phyloP scores from a whole-genome alignment of 805 yeast genomes.

The Candida awuae region DNA sequence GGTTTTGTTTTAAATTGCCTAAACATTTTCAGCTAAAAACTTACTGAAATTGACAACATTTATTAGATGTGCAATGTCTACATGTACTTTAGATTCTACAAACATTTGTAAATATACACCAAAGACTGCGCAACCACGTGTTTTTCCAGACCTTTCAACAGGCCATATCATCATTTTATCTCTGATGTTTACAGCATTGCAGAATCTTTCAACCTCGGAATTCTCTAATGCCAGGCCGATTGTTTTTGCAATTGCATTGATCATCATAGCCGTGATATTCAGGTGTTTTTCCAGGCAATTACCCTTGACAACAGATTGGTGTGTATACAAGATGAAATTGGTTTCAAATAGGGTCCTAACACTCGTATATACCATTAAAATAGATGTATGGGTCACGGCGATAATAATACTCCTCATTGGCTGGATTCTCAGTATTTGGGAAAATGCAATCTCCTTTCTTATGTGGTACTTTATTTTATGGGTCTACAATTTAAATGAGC shows the following conservation, averaged over 20 bases:
- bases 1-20: too few relatives aligned
- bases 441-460: constrained; percentile 6
- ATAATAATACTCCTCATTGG: constrained; percentile 4
- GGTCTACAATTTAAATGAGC: constrained; percentile 12
- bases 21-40: too few relatives aligned
- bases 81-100: too few relatives aligned
- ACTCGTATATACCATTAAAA: constrained; percentile 1
- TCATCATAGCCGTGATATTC: neutral
- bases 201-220: constrained; percentile 1
- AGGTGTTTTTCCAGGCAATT: neutral
- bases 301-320: neutral
- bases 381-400: constrained; percentile 11
- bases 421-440: constrained; percentile 12
- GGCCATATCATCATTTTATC: neutral
- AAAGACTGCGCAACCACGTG: too few relatives aligned
- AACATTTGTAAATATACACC: too few relatives aligned
- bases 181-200: neutral
- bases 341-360: neutral
- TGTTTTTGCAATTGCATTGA: neutral
- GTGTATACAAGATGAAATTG: constrained; percentile 1
- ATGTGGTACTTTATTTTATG: constrained; percentile 12
- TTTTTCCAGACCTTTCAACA: neutral
- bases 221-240: neutral
- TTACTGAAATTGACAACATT: too few relatives aligned
- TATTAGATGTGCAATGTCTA: too few relatives aligned